Conservation (phyloP, 768 basidiomycete species). For the Cystoderma amianthinum region DNA sequence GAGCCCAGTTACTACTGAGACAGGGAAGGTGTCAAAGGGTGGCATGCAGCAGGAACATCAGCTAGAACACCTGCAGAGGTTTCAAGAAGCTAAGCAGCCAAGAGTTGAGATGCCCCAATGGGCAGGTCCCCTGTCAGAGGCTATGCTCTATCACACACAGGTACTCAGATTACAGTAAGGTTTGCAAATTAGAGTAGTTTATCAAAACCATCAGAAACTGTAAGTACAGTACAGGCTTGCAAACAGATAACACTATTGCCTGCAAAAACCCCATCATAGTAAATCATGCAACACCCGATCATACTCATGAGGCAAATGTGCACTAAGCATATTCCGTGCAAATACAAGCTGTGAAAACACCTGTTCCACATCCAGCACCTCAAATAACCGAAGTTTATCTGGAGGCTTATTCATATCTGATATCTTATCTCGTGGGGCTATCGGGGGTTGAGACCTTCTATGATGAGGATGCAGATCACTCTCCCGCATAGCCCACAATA, state of each 20-base stretch:
- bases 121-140: too few species aligned
- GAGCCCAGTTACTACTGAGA: too few species aligned
- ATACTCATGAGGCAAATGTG: slow-evolving; percentile 79
- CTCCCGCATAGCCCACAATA: slow-evolving; percentile 76
- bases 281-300: slow-evolving; percentile 70
- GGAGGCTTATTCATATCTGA: slow-evolving; percentile 8
- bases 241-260: neutral
- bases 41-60: too few species aligned
- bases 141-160: neutral
- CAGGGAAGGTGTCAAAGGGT: too few species aligned
- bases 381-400: slow-evolving; percentile 66
- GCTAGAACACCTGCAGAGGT: too few species aligned
- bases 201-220: too few species aligned
- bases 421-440: slow-evolving; percentile 1
- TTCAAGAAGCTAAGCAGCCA: too few species aligned
- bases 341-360: slow-evolving; percentile 81
- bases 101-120: too few species aligned
- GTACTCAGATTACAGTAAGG: neutral
- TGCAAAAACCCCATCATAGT: slow-evolving; percentile 23
- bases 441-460: slow-evolving; percentile 20
- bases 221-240: neutral
- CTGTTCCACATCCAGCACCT: slow-evolving; percentile 68
- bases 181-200: too few species aligned
- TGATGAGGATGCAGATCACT: slow-evolving; percentile 60
- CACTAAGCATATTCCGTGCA: slow-evolving; percentile 76